Percentiles rank a stretch among this genome's conserved stretches.
Conservation (phyloP, 352 stramenopile genomes). For the Thalassiosira mediterranea region DNA sequence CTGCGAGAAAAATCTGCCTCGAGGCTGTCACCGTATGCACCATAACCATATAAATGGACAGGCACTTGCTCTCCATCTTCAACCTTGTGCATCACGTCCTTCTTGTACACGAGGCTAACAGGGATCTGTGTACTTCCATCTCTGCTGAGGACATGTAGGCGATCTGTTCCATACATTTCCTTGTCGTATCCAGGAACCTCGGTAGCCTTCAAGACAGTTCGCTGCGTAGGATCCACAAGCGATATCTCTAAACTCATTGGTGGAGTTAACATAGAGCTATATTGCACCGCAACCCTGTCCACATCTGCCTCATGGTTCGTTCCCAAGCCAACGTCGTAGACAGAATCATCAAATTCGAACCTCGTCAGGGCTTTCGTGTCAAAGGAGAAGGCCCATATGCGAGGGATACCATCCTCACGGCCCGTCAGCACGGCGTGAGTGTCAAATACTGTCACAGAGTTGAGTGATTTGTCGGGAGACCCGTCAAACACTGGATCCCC, state of each 20-base stretch:
- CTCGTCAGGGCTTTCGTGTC: slow-evolving; percentile 42
- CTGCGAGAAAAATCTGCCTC: slow-evolving; percentile 90
- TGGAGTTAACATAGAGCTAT: slow-evolving; percentile 93
- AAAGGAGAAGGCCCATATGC: slow-evolving; percentile 81
- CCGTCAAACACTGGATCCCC: slow-evolving; percentile 79
- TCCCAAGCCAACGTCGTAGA: slow-evolving; percentile 87
- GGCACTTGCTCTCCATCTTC: slow-evolving; percentile 56
- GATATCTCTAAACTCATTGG: slow-evolving; percentile 83
- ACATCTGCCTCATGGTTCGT: slow-evolving; percentile 90
- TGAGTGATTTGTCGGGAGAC: slow-evolving; percentile 65
- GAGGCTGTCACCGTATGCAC: slow-evolving; percentile 92
- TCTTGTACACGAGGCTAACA: slow-evolving; percentile 82
- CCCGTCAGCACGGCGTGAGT: slow-evolving; percentile 86
- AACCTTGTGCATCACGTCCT: slow-evolving; percentile 64
- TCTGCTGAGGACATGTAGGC: slow-evolving; percentile 86
- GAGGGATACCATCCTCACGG: slow-evolving; percentile 84
- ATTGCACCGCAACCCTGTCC: slow-evolving; percentile 88
- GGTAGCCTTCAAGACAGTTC: slow-evolving; percentile 90
- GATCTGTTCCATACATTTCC: slow-evolving; percentile 89
- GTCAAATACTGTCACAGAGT: slow-evolving; percentile 89
- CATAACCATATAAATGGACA: slow-evolving; percentile 94
- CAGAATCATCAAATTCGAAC: slow-evolving; percentile 87
- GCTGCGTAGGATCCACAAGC: slow-evolving; percentile 59
- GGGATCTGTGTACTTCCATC: slow-evolving; percentile 89
- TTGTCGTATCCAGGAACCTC: slow-evolving; percentile 92